Evolutionary conservation across 1,284 basidiomycete genomes (phyloP).

Genomic region (Ganoderma meredithae): DNA sequence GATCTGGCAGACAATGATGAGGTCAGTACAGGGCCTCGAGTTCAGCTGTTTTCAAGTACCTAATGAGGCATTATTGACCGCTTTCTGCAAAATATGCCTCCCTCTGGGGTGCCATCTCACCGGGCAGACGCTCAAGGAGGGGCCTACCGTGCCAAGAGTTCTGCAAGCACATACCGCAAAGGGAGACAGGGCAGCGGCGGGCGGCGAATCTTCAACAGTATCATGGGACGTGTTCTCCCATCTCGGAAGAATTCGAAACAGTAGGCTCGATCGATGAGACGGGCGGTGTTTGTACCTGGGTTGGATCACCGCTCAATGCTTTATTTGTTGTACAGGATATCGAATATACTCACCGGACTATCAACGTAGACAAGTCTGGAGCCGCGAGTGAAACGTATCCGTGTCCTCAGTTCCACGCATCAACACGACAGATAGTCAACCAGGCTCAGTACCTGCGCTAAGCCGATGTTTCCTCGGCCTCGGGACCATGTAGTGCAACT

Average conservation of each 20-base stretch:
- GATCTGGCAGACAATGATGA: neutral
- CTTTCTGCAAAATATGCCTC: neutral
- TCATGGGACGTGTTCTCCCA: neutral
- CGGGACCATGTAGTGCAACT: no score
- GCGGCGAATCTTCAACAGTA: neutral
- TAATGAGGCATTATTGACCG: neutral
- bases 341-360: no score
- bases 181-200: neutral
- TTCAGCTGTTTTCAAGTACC: neutral
- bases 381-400: no score
- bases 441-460: no score
- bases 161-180: neutral
- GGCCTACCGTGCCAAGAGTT: neutral
- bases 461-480: no score
- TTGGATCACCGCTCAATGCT: neutral
- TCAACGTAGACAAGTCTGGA: no score
- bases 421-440: no score
- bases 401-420: no score
- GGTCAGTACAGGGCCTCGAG: neutral
- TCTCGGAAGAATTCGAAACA: neutral
- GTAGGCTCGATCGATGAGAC: neutral
- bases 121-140: neutral
- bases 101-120: neutral
- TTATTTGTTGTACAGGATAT: no score
- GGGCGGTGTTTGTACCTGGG: neutral